These are phyloP conservation scores for Ogataea degrootiae DNA, from an alignment of 805 yeast genomes.

Conservation along the genomic window DNA sequence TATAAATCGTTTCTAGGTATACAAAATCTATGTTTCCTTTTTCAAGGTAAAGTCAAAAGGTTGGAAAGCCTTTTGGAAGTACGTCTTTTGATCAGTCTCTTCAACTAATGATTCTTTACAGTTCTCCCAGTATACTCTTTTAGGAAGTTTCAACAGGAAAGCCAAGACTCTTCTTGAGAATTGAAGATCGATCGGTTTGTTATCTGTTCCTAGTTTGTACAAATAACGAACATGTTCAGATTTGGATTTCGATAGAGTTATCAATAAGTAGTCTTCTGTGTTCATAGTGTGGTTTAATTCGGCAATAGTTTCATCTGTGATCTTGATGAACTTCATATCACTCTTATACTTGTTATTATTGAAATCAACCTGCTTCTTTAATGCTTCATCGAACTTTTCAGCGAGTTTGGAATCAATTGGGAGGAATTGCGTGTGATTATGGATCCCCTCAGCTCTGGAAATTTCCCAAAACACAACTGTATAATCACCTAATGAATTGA, in stretches of 20 bases:
- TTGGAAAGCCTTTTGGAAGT: constrained; percentile 52
- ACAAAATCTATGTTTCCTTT: not conserved
- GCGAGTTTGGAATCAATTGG: constrained; percentile 46
- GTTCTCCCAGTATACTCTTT: constrained; percentile 69
- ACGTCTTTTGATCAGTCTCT: constrained; percentile 60
- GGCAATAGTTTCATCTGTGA: constrained; percentile 16
- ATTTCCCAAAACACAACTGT: constrained; percentile 67
- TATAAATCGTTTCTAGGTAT: too few species aligned
- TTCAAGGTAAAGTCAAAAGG: constrained; percentile 47
- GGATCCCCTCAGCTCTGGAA: constrained; percentile 59
- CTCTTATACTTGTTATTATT: constrained; percentile 47
- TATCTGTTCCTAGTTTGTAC: constrained; percentile 25
- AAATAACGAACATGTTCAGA: constrained; percentile 21
- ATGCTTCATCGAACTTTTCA: constrained; percentile 38
- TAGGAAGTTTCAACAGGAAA: constrained; percentile 51
- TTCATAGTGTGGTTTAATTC: constrained; percentile 23
- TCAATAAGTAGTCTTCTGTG: constrained; percentile 35
- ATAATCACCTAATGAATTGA: constrained; percentile 32
- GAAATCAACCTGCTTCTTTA: constrained; percentile 38
- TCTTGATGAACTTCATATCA: constrained; percentile 37
- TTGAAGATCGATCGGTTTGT: constrained; percentile 56
- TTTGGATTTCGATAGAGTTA: constrained; percentile 19
- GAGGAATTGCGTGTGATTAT: constrained; percentile 70
- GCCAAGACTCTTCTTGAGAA: constrained; percentile 83
- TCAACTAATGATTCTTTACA: constrained; percentile 61